phyloP scores from a whole-genome alignment of 202 grass and related monocot species.

The Setaria italica region DNA sequence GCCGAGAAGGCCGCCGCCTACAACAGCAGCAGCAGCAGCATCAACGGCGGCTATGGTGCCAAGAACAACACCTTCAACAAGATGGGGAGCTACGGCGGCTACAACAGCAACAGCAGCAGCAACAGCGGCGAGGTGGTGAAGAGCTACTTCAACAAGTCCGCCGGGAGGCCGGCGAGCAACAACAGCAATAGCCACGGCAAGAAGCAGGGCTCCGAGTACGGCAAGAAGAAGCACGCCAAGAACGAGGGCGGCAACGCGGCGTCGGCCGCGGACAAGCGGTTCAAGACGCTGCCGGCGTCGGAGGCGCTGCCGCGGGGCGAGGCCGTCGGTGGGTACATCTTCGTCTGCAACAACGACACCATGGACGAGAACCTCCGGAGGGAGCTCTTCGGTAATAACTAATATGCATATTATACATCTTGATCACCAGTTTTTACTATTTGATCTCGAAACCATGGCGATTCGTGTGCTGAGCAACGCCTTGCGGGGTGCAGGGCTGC shows the following conservation, averaged over 20 bases:
- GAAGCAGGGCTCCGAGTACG: conserved; percentile 46
- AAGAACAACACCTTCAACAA: conserved; percentile 34
- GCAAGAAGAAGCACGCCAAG: conserved; percentile 73
- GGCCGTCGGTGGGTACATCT: conserved; percentile 93
- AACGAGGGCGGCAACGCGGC: conserved; percentile 32
- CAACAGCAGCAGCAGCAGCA: conserved; percentile 19
- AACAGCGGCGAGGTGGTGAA: conserved; percentile 68
- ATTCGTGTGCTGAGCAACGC: neutral
- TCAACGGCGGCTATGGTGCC: neutral
- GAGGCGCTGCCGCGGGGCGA: conserved; percentile 84
- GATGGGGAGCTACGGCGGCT: conserved; percentile 40
- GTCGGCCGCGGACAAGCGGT: conserved; percentile 73
- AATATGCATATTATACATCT: too few species aligned
- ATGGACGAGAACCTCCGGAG: conserved; percentile 97
- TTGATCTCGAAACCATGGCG: neutral
- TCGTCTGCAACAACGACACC: conserved; percentile 99
- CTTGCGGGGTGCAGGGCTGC: conserved; percentile 60
- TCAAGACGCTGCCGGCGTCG: conserved; percentile 90
- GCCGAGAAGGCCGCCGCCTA: neutral
- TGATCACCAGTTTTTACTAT: too few species aligned
- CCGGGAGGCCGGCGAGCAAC: conserved; percentile 62
- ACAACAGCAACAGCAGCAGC: neutral
- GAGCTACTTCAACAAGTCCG: conserved; percentile 97
- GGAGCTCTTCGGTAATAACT: conserved; percentile 72
- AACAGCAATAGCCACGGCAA: neutral